Evolutionary conservation across 768 basidiomycete species (phyloP).

Genomic region (Cystobasidiopsis lactophilus): DNA sequence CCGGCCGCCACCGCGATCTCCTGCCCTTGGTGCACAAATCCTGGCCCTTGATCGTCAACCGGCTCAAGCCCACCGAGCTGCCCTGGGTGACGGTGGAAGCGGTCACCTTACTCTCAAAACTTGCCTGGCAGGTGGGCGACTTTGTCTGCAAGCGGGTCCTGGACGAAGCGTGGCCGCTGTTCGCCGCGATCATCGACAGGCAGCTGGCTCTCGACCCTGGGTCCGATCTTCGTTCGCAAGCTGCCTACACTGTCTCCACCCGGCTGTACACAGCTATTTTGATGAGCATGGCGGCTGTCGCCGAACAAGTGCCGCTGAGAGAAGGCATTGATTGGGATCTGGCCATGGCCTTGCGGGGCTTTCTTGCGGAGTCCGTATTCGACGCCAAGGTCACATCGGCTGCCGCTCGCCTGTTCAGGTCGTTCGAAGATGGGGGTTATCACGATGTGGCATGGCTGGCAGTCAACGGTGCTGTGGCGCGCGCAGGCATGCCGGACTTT

Average conservation of each 20-base stretch:
- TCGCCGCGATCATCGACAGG: conserved; percentile 37
- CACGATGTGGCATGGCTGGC: conserved; percentile 69
- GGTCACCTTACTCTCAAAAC: conserved; percentile 45
- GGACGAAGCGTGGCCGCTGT: conserved; percentile 89
- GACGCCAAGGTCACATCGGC: conserved; percentile 54
- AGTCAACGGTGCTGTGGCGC: conserved; percentile 25
- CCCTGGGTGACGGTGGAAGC: conserved; percentile 58
- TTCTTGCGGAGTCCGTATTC: conserved; percentile 40
- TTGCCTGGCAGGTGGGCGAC: conserved; percentile 47
- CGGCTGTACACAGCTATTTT: conserved; percentile 53
- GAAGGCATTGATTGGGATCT: conserved; percentile 64
- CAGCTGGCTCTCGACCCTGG: conserved; percentile 43
- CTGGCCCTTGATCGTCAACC: conserved; percentile 85
- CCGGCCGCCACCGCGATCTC: conserved; percentile 34
- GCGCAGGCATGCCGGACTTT: no score
- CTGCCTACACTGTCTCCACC: conserved; percentile 59
- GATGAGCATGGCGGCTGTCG: conserved; percentile 47
- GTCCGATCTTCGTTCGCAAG: conserved; percentile 43
- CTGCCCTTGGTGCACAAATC: conserved; percentile 66
- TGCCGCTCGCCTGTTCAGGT: conserved; percentile 43
- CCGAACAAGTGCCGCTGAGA: conserved; percentile 41
- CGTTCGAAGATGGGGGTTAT: conserved; percentile 36
- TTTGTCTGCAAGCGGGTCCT: conserved; percentile 70
- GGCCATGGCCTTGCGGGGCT: conserved; percentile 48
- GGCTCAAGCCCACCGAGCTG: conserved; percentile 39